These are phyloP conservation scores for Teratosphaeria gauchensis DNA, from an alignment of 2,329 filamentous ascomycete species.

Conservation along the genomic window DNA sequence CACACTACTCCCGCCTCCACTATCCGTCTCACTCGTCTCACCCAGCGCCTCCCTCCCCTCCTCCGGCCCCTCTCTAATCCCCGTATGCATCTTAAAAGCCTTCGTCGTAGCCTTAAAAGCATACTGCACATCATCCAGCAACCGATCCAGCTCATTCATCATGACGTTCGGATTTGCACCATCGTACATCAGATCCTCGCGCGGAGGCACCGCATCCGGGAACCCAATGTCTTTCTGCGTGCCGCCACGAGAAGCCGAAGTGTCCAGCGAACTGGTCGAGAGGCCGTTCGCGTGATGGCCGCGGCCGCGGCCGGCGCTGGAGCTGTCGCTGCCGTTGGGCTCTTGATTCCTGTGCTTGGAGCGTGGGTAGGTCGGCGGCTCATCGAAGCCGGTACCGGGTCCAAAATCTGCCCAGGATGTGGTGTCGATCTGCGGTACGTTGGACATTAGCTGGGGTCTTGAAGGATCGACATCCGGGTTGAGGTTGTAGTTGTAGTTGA, in stretches of 20 bases:
- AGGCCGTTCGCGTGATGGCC: not conserved
- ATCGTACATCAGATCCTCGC: conserved; percentile 22
- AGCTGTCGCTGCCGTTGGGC: conserved; percentile 6
- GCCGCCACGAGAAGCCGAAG: conserved; percentile 5
- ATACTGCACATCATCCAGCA: conserved; percentile 16
- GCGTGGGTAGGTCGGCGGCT: conserved; percentile 8
- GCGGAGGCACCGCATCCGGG: conserved; percentile 18
- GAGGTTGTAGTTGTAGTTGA: conserved; percentile 11
- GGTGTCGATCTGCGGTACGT: conserved; percentile 4
- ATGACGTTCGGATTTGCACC: conserved; percentile 20
- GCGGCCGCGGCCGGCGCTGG: not conserved
- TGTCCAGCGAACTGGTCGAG: conserved; percentile 1
- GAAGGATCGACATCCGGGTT: conserved; percentile 1
- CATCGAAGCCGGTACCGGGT: conserved; percentile 7
- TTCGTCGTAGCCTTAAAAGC: conserved; percentile 8
- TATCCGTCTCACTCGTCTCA: conserved; percentile 6
- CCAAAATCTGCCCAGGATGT: conserved; percentile 14
- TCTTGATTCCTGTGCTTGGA: conserved; percentile 1
- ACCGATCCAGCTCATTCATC: conserved; percentile 20
- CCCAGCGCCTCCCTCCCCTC: not conserved
- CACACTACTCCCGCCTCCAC: conserved; percentile 8
- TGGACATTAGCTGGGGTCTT: not conserved
- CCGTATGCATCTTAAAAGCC: conserved; percentile 7
- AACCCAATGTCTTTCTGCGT: conserved; percentile 14
- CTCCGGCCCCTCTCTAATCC: not conserved